Evolutionary conservation across 2,329 filamentous ascomycete genomes (phyloP), one percentile per base, ranked within the genome.

Genomic region (Botrytis medusae): DNA sequence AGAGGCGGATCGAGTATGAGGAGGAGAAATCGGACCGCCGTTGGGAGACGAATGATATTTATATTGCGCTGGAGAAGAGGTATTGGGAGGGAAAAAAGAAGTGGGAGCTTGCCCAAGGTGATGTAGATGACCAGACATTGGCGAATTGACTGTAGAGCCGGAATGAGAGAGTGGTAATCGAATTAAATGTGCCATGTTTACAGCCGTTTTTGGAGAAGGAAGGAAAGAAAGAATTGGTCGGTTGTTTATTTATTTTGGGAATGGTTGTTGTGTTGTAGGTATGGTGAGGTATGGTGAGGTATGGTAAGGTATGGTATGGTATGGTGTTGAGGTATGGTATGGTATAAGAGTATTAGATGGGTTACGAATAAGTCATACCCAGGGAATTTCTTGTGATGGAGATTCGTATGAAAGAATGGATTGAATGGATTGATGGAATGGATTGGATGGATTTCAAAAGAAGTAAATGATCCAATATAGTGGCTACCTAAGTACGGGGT

Each of bases 151-250:
- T 67, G 74, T 42, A 22, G 48, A 67, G 57, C 25, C n/a, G 61
- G 72, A 71, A 69, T 60, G 62, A 34, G 71, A 72, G 65, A 63
- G 67, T 73, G 73, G 71, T 61, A 73, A 57, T 44, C 65, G 65
- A 37, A 59, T 62, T 32, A 63, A 32, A 54, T 57, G 62, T 46
- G 54, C 65, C 61, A 72, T 73, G 34, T 78, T 74, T 64, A 80
- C 64, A 22, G 74, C 78, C 54, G 79, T 76, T n/a, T 78, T n/a
- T 6, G 25, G n/a, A 25, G 67, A 78, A 37, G 79, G 77, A 40
- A 79, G 74, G 71, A 80, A 80, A 16, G 77, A 80, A 80, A 25
- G 78, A 79, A 73, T 80, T 75, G 67, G 64, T 76, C 18, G 75
- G 76, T 5, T 74, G 46, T 32, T 68, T 54, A 16, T 34, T 12